phyloP scores from a whole-genome alignment of 2,329 filamentous ascomycete species.

The Nothophaeocryptopus gaeumannii region DNA sequence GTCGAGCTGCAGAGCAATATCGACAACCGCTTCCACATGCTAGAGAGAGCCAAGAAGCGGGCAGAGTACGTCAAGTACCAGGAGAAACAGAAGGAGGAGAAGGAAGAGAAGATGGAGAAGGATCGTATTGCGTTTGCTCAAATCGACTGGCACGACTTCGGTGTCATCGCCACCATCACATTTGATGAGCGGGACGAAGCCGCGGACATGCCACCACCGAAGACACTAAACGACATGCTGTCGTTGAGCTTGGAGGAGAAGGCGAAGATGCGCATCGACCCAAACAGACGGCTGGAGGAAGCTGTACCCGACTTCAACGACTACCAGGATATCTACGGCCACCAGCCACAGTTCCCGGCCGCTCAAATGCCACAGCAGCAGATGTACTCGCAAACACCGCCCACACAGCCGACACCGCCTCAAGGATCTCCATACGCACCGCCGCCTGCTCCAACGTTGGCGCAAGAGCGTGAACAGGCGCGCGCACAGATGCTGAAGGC shows the following conservation, averaged over 20 bases:
- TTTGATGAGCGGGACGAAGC: conserved; percentile 89
- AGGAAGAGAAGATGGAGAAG: conserved; percentile 81
- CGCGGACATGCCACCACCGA: conserved; percentile 81
- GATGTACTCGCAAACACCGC: conserved; percentile 28
- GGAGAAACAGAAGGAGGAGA: conserved; percentile 80
- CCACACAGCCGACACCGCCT: conserved; percentile 25
- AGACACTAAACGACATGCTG: conserved; percentile 84
- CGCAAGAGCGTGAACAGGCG: conserved; percentile 55
- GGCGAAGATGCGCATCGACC: conserved; percentile 80
- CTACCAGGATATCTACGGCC: conserved; percentile 43
- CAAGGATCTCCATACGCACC: conserved; percentile 29
- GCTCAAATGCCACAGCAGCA: conserved; percentile 26
- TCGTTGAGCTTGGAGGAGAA: conserved; percentile 94
- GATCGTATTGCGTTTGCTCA: conserved; percentile 75
- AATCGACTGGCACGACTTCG: conserved; percentile 98
- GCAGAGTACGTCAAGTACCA: conserved; percentile 85
- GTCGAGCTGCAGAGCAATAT: conserved; percentile 71
- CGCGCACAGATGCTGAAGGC: conserved; percentile 66
- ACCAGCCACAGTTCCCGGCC: conserved; percentile 28
- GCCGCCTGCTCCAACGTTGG: conserved; percentile 27
- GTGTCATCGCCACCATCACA: conserved; percentile 89
- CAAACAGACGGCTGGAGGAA: conserved; percentile 86
- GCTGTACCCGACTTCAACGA: conserved; percentile 76
- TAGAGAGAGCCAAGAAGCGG: conserved; percentile 77
- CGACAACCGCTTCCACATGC: conserved; percentile 73